phyloP scores from a whole-genome alignment of 2,329 filamentous ascomycete species.

The Ophiosphaerella narmari region DNA sequence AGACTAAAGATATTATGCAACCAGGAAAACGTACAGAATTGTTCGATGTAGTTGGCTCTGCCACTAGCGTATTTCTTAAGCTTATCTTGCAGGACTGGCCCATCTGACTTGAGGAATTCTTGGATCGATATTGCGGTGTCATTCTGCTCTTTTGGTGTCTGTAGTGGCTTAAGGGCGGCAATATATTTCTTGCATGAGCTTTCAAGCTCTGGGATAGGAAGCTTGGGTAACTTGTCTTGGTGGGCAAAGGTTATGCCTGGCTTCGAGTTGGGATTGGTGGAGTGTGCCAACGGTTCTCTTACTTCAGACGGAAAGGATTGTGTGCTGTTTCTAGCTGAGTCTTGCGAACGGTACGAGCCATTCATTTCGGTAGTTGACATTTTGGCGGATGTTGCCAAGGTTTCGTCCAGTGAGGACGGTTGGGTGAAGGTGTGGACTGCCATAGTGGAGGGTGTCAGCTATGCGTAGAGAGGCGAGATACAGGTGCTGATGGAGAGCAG shows the following conservation, averaged over 20 bases:
- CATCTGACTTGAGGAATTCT: slow-evolving; percentile 81
- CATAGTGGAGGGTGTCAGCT: slow-evolving; percentile 59
- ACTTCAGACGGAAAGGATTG: slow-evolving; percentile 55
- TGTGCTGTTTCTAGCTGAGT: slow-evolving; percentile 59
- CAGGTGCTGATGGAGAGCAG: slow-evolving; percentile 80
- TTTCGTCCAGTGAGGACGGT: slow-evolving; percentile 74
- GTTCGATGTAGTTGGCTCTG: slow-evolving; percentile 96
- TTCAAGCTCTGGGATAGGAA: slow-evolving; percentile 90
- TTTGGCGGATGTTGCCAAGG: slow-evolving; percentile 56
- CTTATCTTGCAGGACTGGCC: slow-evolving; percentile 83
- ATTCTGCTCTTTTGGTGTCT: slow-evolving; percentile 77
- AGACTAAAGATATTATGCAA: background rate
- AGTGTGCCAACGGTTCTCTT: slow-evolving; percentile 52
- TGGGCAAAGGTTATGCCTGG: slow-evolving; percentile 85
- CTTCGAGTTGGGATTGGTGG: slow-evolving; percentile 60
- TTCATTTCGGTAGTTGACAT: slow-evolving; percentile 47
- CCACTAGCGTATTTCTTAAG: slow-evolving; percentile 87
- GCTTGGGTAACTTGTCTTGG: slow-evolving; percentile 85
- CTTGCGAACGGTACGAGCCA: slow-evolving; percentile 49
- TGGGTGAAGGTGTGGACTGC: slow-evolving; percentile 73
- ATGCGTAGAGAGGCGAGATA: slow-evolving; percentile 77
- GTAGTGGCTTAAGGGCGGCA: slow-evolving; percentile 77
- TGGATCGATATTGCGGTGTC: slow-evolving; percentile 80
- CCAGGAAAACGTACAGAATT: slow-evolving; percentile 78
- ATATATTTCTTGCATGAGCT: slow-evolving; percentile 79